phyloP scores from a whole-genome alignment of 352 stramenopile genomes.

The Phytophthora aleatoria region DNA sequence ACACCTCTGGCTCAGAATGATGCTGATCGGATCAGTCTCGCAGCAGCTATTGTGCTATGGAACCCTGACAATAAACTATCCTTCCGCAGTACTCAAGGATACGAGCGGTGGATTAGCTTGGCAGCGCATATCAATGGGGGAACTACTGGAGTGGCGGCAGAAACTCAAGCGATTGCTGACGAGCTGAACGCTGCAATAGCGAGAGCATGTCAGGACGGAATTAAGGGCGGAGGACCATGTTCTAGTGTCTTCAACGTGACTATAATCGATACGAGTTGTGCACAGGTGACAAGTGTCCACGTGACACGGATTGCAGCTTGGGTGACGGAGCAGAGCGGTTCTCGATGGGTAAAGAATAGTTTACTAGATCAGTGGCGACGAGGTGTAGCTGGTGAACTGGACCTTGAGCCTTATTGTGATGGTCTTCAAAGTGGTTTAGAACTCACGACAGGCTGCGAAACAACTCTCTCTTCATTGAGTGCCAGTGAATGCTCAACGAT shows the following conservation, averaged over 20 bases:
- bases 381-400: conserved; percentile 39
- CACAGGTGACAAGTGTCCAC: conserved; percentile 34
- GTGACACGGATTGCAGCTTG: conserved; percentile 44
- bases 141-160: not conserved
- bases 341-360: conserved; percentile 44
- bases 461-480: conserved; percentile 16
- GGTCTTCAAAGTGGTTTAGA: conserved; percentile 53
- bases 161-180: conserved; percentile 21
- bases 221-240: conserved; percentile 37
- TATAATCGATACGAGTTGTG: conserved; percentile 37
- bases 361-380: conserved; percentile 76
- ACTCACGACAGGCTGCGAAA: conserved; percentile 46
- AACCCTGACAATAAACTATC: conserved; percentile 43
- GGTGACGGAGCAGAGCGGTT: conserved; percentile 27
- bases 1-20: conserved; percentile 19
- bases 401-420: conserved; percentile 72
- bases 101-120: conserved; percentile 50
- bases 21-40: conserved; percentile 39
- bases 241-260: conserved; percentile 64
- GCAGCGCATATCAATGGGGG: conserved; percentile 13
- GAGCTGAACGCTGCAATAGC: conserved; percentile 48
- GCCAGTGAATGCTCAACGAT: conserved; percentile 31
- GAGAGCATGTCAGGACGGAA: conserved; percentile 11
- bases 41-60: conserved; percentile 48
- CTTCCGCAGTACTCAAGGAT: conserved; percentile 52